A percentile compares a stretch with the other conserved stretches of the same genome.
These are phyloP conservation scores for Corymbia calophylla DNA, from an alignment of 441 rosid species.

Conservation along the genomic window DNA sequence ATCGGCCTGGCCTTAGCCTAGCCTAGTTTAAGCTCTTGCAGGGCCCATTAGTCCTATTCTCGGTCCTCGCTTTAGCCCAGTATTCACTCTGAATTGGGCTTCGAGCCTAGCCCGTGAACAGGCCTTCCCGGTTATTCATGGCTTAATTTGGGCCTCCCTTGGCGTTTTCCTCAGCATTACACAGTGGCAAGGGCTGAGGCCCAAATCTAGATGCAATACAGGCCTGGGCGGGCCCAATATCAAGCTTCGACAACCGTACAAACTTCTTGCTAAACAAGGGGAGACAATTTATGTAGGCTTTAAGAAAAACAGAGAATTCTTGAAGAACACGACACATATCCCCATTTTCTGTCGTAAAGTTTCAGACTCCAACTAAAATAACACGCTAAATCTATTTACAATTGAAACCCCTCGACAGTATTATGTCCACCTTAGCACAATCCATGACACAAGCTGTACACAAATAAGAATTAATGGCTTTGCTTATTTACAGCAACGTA, in stretches of 20 bases:
- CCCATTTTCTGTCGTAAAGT: neutral
- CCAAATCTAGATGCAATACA: neutral
- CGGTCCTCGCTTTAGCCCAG: neutral
- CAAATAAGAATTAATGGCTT: neutral
- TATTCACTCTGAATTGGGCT: neutral
- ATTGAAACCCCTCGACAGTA: neutral
- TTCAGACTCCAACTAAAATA: neutral
- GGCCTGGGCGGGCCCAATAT: neutral
- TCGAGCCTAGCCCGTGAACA: neutral
- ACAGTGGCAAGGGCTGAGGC: neutral
- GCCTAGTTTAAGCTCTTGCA: neutral
- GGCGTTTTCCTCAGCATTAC: neutral
- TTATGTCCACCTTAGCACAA: neutral
- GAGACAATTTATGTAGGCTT: neutral
- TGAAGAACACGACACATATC: neutral
- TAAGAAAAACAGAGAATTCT: neutral
- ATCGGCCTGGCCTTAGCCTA: neutral
- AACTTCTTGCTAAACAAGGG: neutral
- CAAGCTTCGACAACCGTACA: neutral
- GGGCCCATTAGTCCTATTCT: neutral
- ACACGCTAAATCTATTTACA: neutral
- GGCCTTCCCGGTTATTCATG: neutral
- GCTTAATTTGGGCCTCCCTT: neutral
- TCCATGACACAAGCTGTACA: neutral
- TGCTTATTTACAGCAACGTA: neutral